phyloP scores from a whole-genome alignment of 345 rosid species.

The Eucalyptus sideroxylon region DNA sequence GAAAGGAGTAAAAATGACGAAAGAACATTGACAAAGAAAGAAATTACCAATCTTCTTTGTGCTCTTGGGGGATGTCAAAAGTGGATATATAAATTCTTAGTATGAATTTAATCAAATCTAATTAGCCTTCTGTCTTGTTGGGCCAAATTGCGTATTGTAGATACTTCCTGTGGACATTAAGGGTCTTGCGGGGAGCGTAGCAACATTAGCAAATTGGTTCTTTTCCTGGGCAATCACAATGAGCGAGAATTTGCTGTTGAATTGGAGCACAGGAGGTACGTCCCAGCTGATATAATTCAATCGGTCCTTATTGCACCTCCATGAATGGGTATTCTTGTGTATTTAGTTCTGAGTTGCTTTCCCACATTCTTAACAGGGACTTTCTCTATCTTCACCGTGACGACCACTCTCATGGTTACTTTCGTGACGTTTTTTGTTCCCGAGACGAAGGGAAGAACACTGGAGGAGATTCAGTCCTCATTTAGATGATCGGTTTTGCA shows the following conservation, averaged over 20 bases:
- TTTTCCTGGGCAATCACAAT: slow-evolving; percentile 28
- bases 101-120: neutral
- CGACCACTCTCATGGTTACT: slow-evolving; percentile 17
- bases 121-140: neutral
- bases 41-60: neutral
- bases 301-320: neutral
- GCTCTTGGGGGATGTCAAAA: neutral
- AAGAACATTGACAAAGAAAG: neutral
- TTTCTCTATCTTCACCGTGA: slow-evolving; percentile 31
- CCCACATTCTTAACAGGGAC: slow-evolving; percentile 28
- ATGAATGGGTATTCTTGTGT: neutral
- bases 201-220: slow-evolving; percentile 54
- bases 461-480: slow-evolving; percentile 65
- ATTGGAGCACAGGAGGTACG: slow-evolving; percentile 53
- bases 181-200: slow-evolving; percentile 59
- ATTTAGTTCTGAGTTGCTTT: neutral
- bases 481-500: slow-evolving; percentile 28
- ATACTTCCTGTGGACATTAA: slow-evolving; percentile 44
- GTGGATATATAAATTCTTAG: neutral
- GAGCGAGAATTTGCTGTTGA: slow-evolving; percentile 53
- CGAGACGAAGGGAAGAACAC: slow-evolving; percentile 61
- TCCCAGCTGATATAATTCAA: neutral
- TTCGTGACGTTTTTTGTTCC: slow-evolving; percentile 46
- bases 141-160: neutral
- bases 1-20: neutral